Percentiles rank a stretch among this genome's conserved stretches.
Evolutionary conservation across 306 rosid genomes (phyloP).

Genomic region (Acacia confusa): DNA sequence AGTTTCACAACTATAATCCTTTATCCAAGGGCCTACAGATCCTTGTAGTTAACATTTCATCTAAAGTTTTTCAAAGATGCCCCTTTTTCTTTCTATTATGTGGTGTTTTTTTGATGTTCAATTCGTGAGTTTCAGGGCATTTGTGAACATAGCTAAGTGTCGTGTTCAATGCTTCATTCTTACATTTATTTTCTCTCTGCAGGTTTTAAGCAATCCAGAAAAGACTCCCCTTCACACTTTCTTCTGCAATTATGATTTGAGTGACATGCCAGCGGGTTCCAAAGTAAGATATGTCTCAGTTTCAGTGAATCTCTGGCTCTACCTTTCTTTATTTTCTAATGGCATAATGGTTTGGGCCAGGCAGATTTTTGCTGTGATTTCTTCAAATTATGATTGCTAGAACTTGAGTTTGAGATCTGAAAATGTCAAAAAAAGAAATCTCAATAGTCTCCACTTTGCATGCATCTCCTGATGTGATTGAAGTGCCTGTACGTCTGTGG

Average conservation of each 20-base stretch:
- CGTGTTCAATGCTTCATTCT: conserved; percentile 9
- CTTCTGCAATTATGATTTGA: conserved; percentile 95
- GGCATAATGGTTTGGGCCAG: conserved; percentile 12
- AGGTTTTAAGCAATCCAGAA: conserved; percentile 99
- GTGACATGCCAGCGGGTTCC: conserved; percentile 94
- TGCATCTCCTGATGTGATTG: background rate
- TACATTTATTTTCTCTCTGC: conserved; percentile 29
- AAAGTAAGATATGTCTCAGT: conserved; percentile 61
- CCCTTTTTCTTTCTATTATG: background rate
- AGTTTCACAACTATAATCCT: conserved; percentile 20
- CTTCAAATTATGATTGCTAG: background rate
- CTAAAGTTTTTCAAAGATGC: background rate
- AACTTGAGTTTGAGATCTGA: background rate
- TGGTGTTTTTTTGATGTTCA: background rate
- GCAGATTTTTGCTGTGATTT: conserved; percentile 14
- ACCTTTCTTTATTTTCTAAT: background rate
- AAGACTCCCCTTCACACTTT: conserved; percentile 98
- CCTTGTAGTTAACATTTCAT: background rate
- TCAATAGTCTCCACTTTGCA: background rate
- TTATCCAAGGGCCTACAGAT: conserved; percentile 24
- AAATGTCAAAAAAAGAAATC: background rate
- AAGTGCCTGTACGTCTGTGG: background rate
- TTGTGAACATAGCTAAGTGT: conserved; percentile 5
- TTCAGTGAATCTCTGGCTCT: conserved; percentile 8
- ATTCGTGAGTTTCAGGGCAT: background rate